Evolutionary conservation across 2,329 filamentous ascomycete species (phyloP).

Genomic region (Epichloe hybrida): DNA sequence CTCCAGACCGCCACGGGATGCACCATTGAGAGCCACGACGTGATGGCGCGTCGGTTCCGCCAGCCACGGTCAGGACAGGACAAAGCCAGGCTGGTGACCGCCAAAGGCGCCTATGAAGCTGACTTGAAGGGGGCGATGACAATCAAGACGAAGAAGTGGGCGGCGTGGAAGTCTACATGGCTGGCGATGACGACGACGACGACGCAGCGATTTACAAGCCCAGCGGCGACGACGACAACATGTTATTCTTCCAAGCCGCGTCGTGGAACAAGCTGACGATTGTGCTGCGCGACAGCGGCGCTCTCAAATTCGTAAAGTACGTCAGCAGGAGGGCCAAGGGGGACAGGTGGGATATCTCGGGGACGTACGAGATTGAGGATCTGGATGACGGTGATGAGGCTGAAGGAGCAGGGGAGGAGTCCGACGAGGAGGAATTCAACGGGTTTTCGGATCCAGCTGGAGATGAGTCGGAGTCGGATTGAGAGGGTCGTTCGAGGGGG

Average conservation of each 20-base stretch:
- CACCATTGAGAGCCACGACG: constrained; percentile 56
- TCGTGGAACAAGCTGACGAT: constrained; percentile 86
- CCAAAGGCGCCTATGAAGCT: no score
- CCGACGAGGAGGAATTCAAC: constrained; percentile 44
- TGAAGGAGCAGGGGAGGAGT: constrained; percentile 15
- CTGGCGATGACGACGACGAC: constrained; percentile 54
- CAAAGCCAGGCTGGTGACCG: no score
- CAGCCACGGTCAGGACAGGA: no score
- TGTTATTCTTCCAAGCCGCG: constrained; percentile 48
- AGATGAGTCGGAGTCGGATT: constrained; percentile 16
- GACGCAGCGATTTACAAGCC: constrained; percentile 85
- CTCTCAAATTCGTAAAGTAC: constrained; percentile 92
- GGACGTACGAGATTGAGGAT: constrained; percentile 58
- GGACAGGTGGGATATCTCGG: constrained; percentile 85
- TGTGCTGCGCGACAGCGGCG: constrained; percentile 74
- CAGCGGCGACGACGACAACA: constrained; percentile 60
- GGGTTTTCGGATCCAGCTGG: constrained; percentile 37
- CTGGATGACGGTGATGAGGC: constrained; percentile 25
- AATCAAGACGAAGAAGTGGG: constrained; percentile 42
- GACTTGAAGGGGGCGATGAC: constrained; percentile 23
- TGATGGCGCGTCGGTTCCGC: constrained; percentile 78
- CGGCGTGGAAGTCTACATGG: constrained; percentile 88
- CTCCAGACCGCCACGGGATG: constrained; percentile 70
- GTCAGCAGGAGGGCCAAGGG: constrained; percentile 65
- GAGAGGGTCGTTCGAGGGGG: not conserved